Conservation (phyloP, 148 eudicot species). For the Fagopyrum homotropicum region DNA sequence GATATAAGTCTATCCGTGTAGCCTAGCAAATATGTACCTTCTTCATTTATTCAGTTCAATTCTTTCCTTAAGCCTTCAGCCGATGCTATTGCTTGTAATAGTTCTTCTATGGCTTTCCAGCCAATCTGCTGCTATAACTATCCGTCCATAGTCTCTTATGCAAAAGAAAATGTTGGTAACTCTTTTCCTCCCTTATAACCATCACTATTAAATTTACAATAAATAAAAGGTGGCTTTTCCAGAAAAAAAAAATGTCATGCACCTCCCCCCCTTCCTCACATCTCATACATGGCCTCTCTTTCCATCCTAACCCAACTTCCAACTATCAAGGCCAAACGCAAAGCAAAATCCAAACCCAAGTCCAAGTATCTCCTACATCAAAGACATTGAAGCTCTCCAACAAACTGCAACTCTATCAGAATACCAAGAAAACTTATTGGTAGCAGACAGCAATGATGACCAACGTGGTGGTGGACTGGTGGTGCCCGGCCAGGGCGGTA, state of each 20-base stretch:
- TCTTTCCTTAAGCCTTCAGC: background rate
- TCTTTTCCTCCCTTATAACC: too few species aligned
- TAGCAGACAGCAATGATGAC: background rate
- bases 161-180: too few species aligned
- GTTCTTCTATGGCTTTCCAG: too few species aligned
- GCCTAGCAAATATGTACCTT: background rate
- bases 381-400: too few species aligned
- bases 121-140: too few species aligned
- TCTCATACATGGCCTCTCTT: background rate
- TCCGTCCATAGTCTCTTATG: too few species aligned
- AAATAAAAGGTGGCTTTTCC: background rate
- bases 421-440: background rate
- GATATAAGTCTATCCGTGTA: background rate
- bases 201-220: too few species aligned
- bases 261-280: background rate
- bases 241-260: background rate
- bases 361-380: background rate
- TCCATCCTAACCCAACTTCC: too few species aligned
- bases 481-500: too few species aligned
- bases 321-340: too few species aligned
- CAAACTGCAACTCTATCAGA: background rate
- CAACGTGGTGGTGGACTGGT: too few species aligned
- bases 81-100: too few species aligned
- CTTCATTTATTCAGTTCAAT: background rate
- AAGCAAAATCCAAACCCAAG: background rate